Conservation (phyloP, 1,284 basidiomycete genomes). For the Marasmius fiardii region DNA sequence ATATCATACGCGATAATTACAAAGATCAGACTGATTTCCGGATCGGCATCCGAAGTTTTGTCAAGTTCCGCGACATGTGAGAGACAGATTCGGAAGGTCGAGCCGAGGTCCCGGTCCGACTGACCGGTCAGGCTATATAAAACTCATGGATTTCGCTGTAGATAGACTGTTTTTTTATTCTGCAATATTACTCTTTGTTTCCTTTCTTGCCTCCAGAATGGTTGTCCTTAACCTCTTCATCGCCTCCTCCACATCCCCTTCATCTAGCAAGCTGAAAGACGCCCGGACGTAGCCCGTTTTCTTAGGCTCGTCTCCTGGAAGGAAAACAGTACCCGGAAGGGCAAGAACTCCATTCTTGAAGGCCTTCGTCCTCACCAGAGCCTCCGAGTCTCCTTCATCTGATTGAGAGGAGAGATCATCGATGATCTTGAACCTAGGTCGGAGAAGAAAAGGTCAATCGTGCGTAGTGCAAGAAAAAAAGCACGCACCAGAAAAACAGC, state of each 20-base stretch:
- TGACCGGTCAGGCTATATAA: too few relatives aligned
- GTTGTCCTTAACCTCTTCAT: slow-evolving; percentile 65
- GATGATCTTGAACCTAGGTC: slow-evolving; percentile 63
- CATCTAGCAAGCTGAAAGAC: slow-evolving; percentile 74
- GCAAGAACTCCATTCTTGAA: slow-evolving; percentile 83
- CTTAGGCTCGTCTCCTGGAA: slow-evolving; percentile 53
- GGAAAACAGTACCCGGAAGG: slow-evolving; percentile 80
- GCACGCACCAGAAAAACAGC: slow-evolving; percentile 82
- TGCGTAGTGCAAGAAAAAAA: background rate
- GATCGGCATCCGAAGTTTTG: too few relatives aligned
- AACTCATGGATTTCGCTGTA: too few relatives aligned
- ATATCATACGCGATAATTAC: too few relatives aligned
- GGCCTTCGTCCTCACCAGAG: slow-evolving; percentile 76
- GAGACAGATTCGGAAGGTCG: too few relatives aligned
- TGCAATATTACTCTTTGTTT: too few relatives aligned
- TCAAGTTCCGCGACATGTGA: too few relatives aligned
- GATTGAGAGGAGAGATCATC: slow-evolving; percentile 36
- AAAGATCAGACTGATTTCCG: too few relatives aligned
- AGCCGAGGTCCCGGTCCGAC: too few relatives aligned
- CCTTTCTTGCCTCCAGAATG: slow-evolving; percentile 45
- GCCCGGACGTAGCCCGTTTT: slow-evolving; percentile 76
- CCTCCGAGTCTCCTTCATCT: slow-evolving; percentile 66
- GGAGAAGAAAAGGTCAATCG: slow-evolving; percentile 1
- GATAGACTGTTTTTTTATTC: too few relatives aligned
- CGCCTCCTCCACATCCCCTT: slow-evolving; percentile 73